Conservation (phyloP, 2,329 filamentous ascomycete species). For the Aureobasidium sp. region DNA sequence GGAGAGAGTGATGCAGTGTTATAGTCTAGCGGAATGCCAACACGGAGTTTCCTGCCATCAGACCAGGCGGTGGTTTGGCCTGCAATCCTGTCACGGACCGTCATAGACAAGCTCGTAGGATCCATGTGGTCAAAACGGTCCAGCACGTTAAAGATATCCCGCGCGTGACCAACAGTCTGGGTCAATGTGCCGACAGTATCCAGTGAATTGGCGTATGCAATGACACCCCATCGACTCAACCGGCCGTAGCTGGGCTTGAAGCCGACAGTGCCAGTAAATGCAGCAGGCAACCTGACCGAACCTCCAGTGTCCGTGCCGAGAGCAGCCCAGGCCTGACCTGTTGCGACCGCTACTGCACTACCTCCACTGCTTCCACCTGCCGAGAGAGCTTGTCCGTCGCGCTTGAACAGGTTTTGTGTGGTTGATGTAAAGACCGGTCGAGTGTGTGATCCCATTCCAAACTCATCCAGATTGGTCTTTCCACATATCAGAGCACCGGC, state of each 20-base stretch:
- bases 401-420: slow-evolving; percentile 46
- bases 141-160: slow-evolving; percentile 37
- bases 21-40: slow-evolving; percentile 65
- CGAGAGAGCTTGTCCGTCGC: slow-evolving; percentile 39
- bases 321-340: slow-evolving; percentile 55
- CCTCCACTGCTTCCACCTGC: slow-evolving; percentile 89
- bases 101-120: slow-evolving; percentile 58
- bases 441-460: slow-evolving; percentile 87
- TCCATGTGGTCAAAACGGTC: slow-evolving; percentile 59
- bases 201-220: slow-evolving; percentile 86
- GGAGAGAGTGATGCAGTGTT: slow-evolving; percentile 74
- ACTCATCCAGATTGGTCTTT: slow-evolving; percentile 93
- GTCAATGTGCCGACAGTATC: slow-evolving; percentile 80
- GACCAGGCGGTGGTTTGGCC: slow-evolving; percentile 28
- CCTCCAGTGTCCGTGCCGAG: slow-evolving; percentile 92
- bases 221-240: slow-evolving; percentile 74
- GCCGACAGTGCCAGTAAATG: slow-evolving; percentile 73
- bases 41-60: slow-evolving; percentile 30
- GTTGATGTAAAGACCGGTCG: slow-evolving; percentile 57
- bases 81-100: slow-evolving; percentile 45
- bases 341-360: slow-evolving; percentile 74
- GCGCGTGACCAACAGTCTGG: slow-evolving; percentile 40
- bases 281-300: slow-evolving; percentile 76
- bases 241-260: slow-evolving; percentile 91
- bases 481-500: slow-evolving; percentile 57